Percentiles rank a stretch among this genome's conserved stretches.
Conservation (phyloP, 2,329 filamentous ascomycete genomes). For the Ophiosphaerella korrae region DNA sequence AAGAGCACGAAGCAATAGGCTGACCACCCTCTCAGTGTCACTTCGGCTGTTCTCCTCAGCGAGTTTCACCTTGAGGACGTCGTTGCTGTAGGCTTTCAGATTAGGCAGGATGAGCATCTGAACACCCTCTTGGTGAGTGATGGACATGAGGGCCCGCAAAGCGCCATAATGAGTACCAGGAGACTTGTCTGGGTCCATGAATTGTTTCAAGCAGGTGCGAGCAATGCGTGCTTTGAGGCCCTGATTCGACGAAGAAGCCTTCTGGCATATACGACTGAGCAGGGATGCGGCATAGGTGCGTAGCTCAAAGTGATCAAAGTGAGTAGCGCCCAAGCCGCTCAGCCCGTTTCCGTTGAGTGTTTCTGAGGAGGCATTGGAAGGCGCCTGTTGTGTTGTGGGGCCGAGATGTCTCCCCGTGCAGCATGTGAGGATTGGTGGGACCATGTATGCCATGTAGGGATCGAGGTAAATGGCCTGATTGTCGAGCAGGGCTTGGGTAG, state of each 20-base stretch:
- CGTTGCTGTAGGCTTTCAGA: slow-evolving; percentile 64
- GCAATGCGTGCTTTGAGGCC: slow-evolving; percentile 87
- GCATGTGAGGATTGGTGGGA: slow-evolving; percentile 89
- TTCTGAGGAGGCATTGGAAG: slow-evolving; percentile 58
- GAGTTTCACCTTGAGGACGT: slow-evolving; percentile 60
- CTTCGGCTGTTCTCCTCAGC: slow-evolving; percentile 59
- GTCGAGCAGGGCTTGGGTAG: slow-evolving; percentile 80
- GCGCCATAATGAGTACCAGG: slow-evolving; percentile 88
- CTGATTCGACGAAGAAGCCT: slow-evolving; percentile 80
- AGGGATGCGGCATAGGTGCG: slow-evolving; percentile 84
- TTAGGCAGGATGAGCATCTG: slow-evolving; percentile 69
- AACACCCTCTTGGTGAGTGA: slow-evolving; percentile 73
- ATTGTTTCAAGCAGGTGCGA: slow-evolving; percentile 89
- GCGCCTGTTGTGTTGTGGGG: slow-evolving; percentile 55
- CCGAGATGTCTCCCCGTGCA: slow-evolving; percentile 84
- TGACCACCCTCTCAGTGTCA: slow-evolving; percentile 66
- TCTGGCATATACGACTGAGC: slow-evolving; percentile 76
- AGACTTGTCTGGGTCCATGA: slow-evolving; percentile 84
- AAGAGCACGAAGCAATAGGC: slow-evolving; percentile 62
- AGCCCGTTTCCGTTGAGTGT: slow-evolving; percentile 40
- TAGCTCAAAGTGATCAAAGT: slow-evolving; percentile 71
- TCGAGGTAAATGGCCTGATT: slow-evolving; percentile 80
- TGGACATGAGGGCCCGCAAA: slow-evolving; percentile 75
- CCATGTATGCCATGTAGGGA: slow-evolving; percentile 71
- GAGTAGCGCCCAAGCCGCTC: slow-evolving; percentile 25